Evolutionary conservation across 1,284 basidiomycete species (phyloP).

Genomic region (Sparassis latifolia): DNA sequence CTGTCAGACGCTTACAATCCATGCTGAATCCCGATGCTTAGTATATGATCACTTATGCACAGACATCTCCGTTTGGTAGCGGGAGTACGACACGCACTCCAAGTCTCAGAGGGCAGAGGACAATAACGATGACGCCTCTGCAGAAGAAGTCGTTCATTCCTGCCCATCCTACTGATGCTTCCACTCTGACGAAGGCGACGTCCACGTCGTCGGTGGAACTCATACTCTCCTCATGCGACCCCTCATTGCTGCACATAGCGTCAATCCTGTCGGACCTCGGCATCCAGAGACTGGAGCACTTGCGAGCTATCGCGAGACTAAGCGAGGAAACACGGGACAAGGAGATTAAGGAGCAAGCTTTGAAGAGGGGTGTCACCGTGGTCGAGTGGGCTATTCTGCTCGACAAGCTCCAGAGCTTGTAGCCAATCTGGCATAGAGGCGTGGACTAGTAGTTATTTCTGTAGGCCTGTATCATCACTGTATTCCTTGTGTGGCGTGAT

Average conservation of each 20-base stretch:
- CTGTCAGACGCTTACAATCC: not conserved
- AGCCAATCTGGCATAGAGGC: not conserved
- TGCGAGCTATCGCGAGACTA: conserved; percentile 51
- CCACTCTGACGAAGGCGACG: conserved; percentile 19
- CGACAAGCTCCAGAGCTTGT: conserved; percentile 38
- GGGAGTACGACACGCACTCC: conserved; percentile 20
- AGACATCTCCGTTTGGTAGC: conserved; percentile 23
- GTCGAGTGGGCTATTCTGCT: conserved; percentile 75
- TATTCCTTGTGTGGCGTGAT: too few species aligned
- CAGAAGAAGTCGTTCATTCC: conserved; percentile 11
- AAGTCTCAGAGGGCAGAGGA: conserved; percentile 8
- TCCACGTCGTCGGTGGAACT: conserved; percentile 38
- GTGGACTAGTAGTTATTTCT: not conserved
- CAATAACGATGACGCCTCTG: conserved; percentile 11
- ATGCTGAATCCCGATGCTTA: conserved; percentile 4
- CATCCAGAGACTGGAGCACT: conserved; percentile 49
- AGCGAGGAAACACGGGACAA: conserved; percentile 57
- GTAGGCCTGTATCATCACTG: not conserved
- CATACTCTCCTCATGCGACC: conserved; percentile 49
- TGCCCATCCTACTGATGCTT: conserved; percentile 6
- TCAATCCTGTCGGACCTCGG: conserved; percentile 50
- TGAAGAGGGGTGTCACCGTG: conserved; percentile 57
- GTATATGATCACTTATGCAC: conserved; percentile 22
- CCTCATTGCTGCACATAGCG: conserved; percentile 51
- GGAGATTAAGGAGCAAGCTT: conserved; percentile 59